Percentiles rank a stretch among this genome's conserved stretches.
These are phyloP conservation scores for Chytridiales sp. DNA, from an alignment of 371 early-diverging fungal species.

Conservation along the genomic window DNA sequence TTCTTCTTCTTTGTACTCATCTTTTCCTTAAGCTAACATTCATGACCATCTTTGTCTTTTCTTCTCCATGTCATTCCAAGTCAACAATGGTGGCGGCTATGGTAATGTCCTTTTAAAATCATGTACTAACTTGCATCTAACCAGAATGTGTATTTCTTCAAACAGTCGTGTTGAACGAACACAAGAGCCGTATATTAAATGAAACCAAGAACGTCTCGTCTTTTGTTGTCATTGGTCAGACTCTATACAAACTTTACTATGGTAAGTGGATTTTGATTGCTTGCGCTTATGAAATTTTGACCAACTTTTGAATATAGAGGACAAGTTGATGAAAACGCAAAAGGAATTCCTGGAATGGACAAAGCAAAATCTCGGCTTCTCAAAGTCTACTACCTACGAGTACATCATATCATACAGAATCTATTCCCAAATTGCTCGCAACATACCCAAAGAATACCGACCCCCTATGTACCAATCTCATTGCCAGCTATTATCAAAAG, in stretches of 20 bases:
- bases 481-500: conserved; percentile 50
- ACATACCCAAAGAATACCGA: conserved; percentile 30
- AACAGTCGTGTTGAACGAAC: conserved; percentile 21
- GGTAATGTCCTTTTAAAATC: conserved; percentile 1
- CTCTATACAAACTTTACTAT: conserved; percentile 50
- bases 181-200: conserved; percentile 36
- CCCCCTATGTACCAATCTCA: conserved; percentile 52
- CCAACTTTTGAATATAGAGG: conserved; percentile 19
- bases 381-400: conserved; percentile 53
- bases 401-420: conserved; percentile 51
- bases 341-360: conserved; percentile 54
- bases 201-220: conserved; percentile 46
- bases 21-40: too few species aligned
- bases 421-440: conserved; percentile 46
- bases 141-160: not conserved
- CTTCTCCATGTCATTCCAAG: too few species aligned
- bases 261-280: conserved; percentile 6
- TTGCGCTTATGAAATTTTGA: not conserved
- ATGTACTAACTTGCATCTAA: not conserved
- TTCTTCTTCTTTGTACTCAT: too few species aligned
- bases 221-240: conserved; percentile 52
- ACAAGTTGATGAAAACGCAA: conserved; percentile 51
- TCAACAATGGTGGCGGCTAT: too few species aligned
- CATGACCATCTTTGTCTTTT: too few species aligned
- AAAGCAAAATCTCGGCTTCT: conserved; percentile 46